Evolutionary conservation across 176 grass and related monocot species (phyloP).

Genomic region (Triticum aestivum): DNA sequence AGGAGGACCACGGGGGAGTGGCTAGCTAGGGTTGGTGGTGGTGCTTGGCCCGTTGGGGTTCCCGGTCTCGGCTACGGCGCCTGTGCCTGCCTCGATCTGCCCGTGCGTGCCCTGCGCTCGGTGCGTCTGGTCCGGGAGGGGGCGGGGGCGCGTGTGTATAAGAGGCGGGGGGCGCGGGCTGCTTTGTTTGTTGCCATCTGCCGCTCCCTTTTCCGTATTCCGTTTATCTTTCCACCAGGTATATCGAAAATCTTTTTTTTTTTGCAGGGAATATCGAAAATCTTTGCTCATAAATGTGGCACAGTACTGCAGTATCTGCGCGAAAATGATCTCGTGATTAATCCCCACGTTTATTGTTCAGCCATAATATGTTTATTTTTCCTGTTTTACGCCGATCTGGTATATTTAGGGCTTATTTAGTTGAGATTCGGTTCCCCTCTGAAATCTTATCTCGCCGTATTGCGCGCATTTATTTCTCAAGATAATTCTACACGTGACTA

Average conservation of each 20-base stretch:
- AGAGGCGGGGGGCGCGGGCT: neutral
- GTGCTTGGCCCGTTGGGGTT: neutral
- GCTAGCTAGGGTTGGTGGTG: neutral
- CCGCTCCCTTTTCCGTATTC: neutral
- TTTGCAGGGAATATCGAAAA: neutral
- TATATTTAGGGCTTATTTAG: too few species aligned
- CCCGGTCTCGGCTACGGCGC: neutral
- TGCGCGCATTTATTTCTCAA: too few species aligned
- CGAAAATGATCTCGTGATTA: neutral
- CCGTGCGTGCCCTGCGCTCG: neutral
- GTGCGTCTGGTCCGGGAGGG: neutral
- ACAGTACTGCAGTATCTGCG: neutral
- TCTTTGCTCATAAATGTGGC: neutral
- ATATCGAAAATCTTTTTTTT: neutral
- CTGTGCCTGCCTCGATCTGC: neutral
- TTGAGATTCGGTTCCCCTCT: too few species aligned
- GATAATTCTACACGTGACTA: too few species aligned
- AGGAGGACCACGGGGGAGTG: too few species aligned
- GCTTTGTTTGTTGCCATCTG: neutral
- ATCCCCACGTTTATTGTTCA: neutral
- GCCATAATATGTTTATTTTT: neutral
- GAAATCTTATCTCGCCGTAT: too few species aligned
- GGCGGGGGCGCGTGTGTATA: neutral
- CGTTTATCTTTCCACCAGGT: neutral
- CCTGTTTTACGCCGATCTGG: neutral